These are phyloP conservation scores for Fusarium bactridioides DNA, from an alignment of 2,329 filamentous ascomycete genomes.

Conservation along the genomic window DNA sequence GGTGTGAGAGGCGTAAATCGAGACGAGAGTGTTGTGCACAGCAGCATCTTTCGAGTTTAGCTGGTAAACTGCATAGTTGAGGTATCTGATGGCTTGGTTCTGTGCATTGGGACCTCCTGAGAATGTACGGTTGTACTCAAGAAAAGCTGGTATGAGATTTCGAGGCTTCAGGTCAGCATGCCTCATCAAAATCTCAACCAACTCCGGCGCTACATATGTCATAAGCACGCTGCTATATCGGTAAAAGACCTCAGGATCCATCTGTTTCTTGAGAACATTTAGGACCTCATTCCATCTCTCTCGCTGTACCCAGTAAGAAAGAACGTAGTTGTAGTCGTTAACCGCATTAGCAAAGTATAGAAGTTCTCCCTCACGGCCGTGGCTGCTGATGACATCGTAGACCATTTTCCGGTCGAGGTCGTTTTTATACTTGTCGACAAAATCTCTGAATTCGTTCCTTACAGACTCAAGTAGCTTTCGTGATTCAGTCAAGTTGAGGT, in stretches of 20 bases:
- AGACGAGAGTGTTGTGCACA: conserved; percentile 96
- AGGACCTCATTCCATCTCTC: conserved; percentile 91
- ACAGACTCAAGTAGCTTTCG: conserved; percentile 75
- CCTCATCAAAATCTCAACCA: conserved; percentile 96
- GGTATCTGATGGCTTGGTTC: conserved; percentile 93
- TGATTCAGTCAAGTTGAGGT: conserved; percentile 73
- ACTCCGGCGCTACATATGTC: conserved; percentile 81
- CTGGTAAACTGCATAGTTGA: conserved; percentile 92
- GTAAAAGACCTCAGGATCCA: conserved; percentile 91
- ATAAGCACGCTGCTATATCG: conserved; percentile 97
- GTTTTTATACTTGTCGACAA: conserved; percentile 82
- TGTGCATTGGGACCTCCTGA: conserved; percentile 69
- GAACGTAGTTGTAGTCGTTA: conserved; percentile 92
- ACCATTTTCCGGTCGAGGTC: conserved; percentile 92
- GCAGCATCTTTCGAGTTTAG: conserved; percentile 82
- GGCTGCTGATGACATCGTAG: conserved; percentile 95
- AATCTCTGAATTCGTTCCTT: conserved; percentile 85
- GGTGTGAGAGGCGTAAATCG: conserved; percentile 88
- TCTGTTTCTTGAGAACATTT: conserved; percentile 90
- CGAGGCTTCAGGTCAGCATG: conserved; percentile 85
- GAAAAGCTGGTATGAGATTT: conserved; percentile 88
- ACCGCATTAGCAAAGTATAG: conserved; percentile 88
- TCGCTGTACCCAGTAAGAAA: conserved; percentile 96
- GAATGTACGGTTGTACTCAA: conserved; percentile 89
- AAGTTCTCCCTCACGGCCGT: conserved; percentile 91